Evolutionary conservation across 1,284 basidiomycete species (phyloP).

Genomic region (Cystobasidiaceae sp.): DNA sequence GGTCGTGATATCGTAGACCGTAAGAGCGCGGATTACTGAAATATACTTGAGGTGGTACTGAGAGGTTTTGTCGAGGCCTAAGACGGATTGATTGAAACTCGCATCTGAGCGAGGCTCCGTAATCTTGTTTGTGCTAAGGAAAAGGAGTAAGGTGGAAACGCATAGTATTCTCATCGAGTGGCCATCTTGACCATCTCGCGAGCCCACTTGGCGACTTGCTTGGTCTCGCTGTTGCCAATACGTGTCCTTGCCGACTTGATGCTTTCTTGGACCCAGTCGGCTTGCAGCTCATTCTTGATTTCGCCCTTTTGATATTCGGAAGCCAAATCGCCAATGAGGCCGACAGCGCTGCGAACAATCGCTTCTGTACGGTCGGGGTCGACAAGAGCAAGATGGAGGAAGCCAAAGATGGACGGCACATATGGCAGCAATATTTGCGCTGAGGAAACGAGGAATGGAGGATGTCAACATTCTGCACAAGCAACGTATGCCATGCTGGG

Average conservation of each 20-base stretch:
- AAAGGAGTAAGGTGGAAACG: background rate
- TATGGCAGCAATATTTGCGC: constrained; percentile 67
- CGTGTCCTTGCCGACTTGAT: constrained; percentile 58
- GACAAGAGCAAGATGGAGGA: constrained; percentile 70
- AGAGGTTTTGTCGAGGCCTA: too few species aligned
- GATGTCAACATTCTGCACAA: background rate
- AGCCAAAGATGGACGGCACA: constrained; percentile 68
- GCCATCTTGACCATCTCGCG: constrained; percentile 48
- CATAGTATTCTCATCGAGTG: background rate
- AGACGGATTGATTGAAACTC: too few species aligned
- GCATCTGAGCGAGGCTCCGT: too few species aligned
- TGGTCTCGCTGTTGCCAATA: constrained; percentile 50
- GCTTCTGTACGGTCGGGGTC: constrained; percentile 82
- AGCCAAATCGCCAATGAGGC: constrained; percentile 87
- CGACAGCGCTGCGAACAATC: constrained; percentile 68
- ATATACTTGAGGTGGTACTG: too few species aligned
- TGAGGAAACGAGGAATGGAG: constrained; percentile 44
- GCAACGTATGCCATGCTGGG: background rate
- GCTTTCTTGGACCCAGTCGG: constrained; percentile 74
- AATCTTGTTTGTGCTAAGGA: too few species aligned
- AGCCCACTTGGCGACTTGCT: constrained; percentile 55
- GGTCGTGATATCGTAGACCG: constrained; percentile 16
- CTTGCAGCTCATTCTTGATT: constrained; percentile 70
- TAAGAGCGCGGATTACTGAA: background rate
- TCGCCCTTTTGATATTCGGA: constrained; percentile 74